phyloP scores from a whole-genome alignment of 345 rosid species.

The Psidium guajava region DNA sequence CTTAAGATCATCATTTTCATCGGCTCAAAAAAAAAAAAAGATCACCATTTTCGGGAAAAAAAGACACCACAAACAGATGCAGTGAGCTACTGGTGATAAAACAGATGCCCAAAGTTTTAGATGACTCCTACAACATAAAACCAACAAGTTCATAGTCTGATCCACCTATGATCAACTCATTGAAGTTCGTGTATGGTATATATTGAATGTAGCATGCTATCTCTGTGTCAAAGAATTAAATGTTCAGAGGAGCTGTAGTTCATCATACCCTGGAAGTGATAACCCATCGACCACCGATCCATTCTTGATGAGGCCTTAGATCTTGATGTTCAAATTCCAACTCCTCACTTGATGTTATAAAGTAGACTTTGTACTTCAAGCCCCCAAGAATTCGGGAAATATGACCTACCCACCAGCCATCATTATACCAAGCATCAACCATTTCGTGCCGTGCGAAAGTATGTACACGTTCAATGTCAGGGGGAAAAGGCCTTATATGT shows the following conservation, averaged over 20 bases:
- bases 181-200: neutral
- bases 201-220: neutral
- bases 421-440: conserved; percentile 47
- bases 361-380: conserved; percentile 23
- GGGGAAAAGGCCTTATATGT: conserved; percentile 32
- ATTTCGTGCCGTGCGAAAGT: conserved; percentile 3
- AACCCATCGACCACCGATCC: conserved; percentile 29
- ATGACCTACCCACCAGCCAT: conserved; percentile 45
- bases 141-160: neutral
- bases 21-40: neutral
- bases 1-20: neutral
- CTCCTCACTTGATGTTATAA: conserved; percentile 16
- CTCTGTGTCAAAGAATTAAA: neutral
- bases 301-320: conserved; percentile 43
- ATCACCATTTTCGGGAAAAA: neutral
- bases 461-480: neutral
- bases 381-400: conserved; percentile 3
- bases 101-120: neutral
- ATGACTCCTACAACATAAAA: neutral
- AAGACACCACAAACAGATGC: neutral
- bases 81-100: neutral
- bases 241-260: neutral
- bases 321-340: conserved; percentile 25
- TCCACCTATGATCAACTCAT: neutral
- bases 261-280: conserved; percentile 14